These are phyloP conservation scores for Aschersonia sp. DNA, from an alignment of 2,329 filamentous ascomycete genomes.

Conservation along the genomic window DNA sequence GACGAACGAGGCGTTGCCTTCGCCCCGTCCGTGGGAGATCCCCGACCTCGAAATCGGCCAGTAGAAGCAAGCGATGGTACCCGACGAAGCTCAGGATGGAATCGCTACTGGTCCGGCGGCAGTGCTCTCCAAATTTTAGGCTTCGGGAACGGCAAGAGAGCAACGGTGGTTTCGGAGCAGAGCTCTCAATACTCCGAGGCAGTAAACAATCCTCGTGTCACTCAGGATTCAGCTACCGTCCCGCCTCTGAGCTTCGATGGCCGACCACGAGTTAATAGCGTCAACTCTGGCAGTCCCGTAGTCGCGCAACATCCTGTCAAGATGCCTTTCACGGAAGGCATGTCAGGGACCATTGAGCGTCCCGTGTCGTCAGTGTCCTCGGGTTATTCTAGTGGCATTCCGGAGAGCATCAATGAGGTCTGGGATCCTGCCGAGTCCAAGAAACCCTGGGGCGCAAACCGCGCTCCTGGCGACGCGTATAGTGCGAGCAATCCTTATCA, in stretches of 20 bases:
- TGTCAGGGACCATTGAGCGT: constrained; percentile 47
- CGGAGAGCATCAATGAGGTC: constrained; percentile 44
- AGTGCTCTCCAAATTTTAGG: constrained; percentile 53
- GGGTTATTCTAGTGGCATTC: constrained; percentile 50
- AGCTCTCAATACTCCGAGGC: constrained; percentile 40
- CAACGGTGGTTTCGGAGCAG: constrained; percentile 38
- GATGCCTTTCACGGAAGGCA: constrained; percentile 37
- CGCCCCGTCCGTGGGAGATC: constrained; percentile 16
- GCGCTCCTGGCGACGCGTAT: constrained; percentile 38
- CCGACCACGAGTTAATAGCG: constrained; percentile 47
- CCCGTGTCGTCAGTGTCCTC: constrained; percentile 33
- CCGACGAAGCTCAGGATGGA: constrained; percentile 59
- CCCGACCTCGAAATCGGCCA: constrained; percentile 19
- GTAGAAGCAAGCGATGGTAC: constrained; percentile 24
- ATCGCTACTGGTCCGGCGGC: constrained; percentile 62
- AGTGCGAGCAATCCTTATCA: constrained; percentile 17
- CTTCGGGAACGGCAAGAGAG: constrained; percentile 33
- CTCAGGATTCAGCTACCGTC: constrained; percentile 53
- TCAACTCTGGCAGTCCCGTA: constrained; percentile 55
- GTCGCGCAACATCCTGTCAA: constrained; percentile 43
- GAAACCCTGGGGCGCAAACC: constrained; percentile 33
- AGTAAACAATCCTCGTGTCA: constrained; percentile 25
- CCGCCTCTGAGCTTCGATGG: constrained; percentile 54
- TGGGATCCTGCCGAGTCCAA: constrained; percentile 34
- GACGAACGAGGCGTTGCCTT: constrained; percentile 28